These are phyloP conservation scores for Knoxdaviesia capensis DNA, from an alignment of 2,329 filamentous ascomycete genomes.

Conservation along the genomic window DNA sequence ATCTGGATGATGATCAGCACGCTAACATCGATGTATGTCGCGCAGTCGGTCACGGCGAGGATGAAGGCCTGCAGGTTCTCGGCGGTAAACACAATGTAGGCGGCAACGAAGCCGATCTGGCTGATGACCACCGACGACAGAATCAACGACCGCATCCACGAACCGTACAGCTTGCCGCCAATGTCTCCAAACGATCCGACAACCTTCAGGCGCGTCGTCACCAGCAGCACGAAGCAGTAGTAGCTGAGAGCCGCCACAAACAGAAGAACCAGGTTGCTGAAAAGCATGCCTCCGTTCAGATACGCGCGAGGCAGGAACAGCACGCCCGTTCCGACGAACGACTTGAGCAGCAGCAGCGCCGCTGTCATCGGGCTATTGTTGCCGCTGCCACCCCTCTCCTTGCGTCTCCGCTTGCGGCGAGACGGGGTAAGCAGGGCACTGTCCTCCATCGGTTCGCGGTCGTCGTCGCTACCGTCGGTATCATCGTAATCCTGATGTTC, in stretches of 20 bases:
- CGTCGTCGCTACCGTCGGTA: constrained; percentile 32
- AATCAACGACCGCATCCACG: constrained; percentile 74
- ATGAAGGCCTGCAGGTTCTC: constrained; percentile 93
- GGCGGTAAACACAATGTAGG: constrained; percentile 92
- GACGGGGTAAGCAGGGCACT: constrained; percentile 67
- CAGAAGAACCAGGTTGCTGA: constrained; percentile 82
- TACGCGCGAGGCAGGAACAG: constrained; percentile 85
- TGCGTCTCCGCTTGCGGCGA: constrained; percentile 53
- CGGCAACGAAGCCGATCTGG: constrained; percentile 84
- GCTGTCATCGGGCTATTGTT: constrained; percentile 65
- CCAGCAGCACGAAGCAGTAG: constrained; percentile 90
- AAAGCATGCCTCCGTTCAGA: constrained; percentile 91
- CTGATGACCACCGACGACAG: constrained; percentile 84
- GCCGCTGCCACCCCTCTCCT: constrained; percentile 51
- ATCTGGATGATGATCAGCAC: constrained; percentile 89
- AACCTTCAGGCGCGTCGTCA: constrained; percentile 66
- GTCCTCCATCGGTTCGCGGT: constrained; percentile 67
- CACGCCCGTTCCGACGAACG: constrained; percentile 91
- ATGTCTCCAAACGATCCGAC: constrained; percentile 97
- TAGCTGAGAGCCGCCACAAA: constrained; percentile 74
- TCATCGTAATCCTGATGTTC: constrained; percentile 15
- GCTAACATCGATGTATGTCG: constrained; percentile 66
- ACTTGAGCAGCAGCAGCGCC: constrained; percentile 75
- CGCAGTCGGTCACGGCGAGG: constrained; percentile 74
- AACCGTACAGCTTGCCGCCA: constrained; percentile 77